phyloP scores from a whole-genome alignment of 306 rosid species.

The Casuarina glauca region DNA sequence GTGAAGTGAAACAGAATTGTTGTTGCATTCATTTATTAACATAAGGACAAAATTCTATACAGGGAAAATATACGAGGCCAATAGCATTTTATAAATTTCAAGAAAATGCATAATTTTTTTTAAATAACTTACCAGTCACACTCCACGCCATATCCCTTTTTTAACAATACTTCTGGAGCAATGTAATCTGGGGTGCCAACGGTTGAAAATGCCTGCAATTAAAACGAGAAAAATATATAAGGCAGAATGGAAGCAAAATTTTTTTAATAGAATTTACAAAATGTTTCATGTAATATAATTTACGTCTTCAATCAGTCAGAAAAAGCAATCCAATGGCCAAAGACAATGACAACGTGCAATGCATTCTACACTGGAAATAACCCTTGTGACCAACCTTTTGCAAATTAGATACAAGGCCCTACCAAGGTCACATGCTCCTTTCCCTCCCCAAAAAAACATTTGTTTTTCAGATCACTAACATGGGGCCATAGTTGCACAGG shows the following conservation, averaged over 20 bases:
- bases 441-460: background rate
- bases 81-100: slow-evolving; percentile 9
- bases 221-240: slow-evolving; percentile 26
- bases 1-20: slow-evolving; percentile 18
- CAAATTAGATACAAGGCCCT: background rate
- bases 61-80: slow-evolving; percentile 16
- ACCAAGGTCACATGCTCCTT: background rate
- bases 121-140: slow-evolving; percentile 75
- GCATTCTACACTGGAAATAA: slow-evolving; percentile 15
- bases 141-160: slow-evolving; percentile 84
- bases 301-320: slow-evolving; percentile 11
- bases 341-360: background rate
- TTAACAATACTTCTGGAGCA: slow-evolving; percentile 87
- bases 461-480: background rate
- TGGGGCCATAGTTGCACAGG: background rate
- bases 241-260: slow-evolving; percentile 17
- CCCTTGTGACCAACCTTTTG: background rate
- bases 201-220: slow-evolving; percentile 80
- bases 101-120: slow-evolving; percentile 11
- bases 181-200: slow-evolving; percentile 95
- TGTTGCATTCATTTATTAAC: slow-evolving; percentile 24
- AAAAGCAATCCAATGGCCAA: background rate
- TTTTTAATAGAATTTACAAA: too few species aligned
- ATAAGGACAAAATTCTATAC: background rate
- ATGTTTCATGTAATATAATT: slow-evolving; percentile 2